A percentile compares a stretch with the other conserved stretches of the same genome.
Conservation (phyloP, 108 stramenopile species). For the Cylindrotheca closterium region DNA sequence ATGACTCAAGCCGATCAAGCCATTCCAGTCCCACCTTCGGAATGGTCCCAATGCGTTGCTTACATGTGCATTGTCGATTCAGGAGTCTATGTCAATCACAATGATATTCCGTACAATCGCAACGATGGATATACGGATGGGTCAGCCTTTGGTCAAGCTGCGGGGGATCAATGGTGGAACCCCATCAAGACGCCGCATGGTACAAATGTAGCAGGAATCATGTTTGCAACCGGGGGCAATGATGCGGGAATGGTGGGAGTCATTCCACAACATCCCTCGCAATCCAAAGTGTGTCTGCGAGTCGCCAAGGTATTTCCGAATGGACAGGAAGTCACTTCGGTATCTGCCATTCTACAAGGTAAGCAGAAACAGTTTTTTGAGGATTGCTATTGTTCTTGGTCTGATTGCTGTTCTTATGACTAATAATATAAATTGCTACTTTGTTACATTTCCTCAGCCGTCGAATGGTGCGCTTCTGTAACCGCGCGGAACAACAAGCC, state of each 20-base stretch:
- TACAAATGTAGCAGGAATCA: conserved; percentile 59
- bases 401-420: no score
- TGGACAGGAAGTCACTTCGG: neutral
- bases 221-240: conserved; percentile 45
- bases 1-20: conserved; percentile 22
- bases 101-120: conserved; percentile 34
- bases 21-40: neutral
- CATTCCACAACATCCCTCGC: no score
- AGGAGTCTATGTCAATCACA: conserved; percentile 34
- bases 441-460: conserved; percentile 20
- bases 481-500: conserved; percentile 51
- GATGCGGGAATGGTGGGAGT: conserved; percentile 51
- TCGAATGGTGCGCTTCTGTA: conserved; percentile 33
- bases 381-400: neutral
- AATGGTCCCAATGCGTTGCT: conserved; percentile 8
- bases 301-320: conserved; percentile 19
- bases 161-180: conserved; percentile 1
- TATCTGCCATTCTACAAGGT: neutral
- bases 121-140: conserved; percentile 9
- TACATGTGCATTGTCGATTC: conserved; percentile 64
- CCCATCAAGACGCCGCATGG: neutral
- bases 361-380: no score
- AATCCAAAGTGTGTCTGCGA: no score
- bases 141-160: conserved; percentile 4
- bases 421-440: conserved; percentile 6